Evolutionary conservation across 2,329 filamentous ascomycete species (phyloP), one percentile per base, ranked within the genome.

Genomic region (Fusarium sp.): DNA sequence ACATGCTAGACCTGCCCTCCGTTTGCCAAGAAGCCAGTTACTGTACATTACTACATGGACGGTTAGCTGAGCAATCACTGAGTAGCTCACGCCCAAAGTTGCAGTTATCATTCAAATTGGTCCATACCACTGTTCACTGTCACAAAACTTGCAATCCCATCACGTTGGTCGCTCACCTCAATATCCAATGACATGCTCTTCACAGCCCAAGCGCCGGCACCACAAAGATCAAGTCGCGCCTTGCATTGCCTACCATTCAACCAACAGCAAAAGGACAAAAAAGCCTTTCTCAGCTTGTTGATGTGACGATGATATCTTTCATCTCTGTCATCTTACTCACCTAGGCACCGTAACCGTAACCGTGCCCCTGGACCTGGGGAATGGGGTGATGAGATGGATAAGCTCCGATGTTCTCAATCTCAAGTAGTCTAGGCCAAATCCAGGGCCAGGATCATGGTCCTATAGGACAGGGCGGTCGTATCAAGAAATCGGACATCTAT

Each of bases 361-460:
- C 56, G 39, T 53, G 52, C 50, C 57, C 61, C 54, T 55, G 45
- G 53, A 27, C 48, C 57, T 68, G 60, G 60, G 57, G 50, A 53
- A 53, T 67, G 63, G 55, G 50, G 61, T 61, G 55, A 61, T 43
- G n/a, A n/a, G 61, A 45, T 64, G 38, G 53, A 63, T 56, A 41
- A 57, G 46, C 56, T 61, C 45, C 54, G 42, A 61, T 61, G 55
- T 46, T 64, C 49, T 61, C 52, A 41, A 60, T 64, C 61, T 52
- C 38, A 61, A 55, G 25, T 29, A 41, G 47, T 57, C 38, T 65
- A 58, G 63, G 53, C 44, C 51, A 14, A 39, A 45, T 41, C 38
- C 48, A 49, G 45, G 43, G 38, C 33, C 42, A 59, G 52, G 53
- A 49, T 51, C 65, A 57, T 55, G 52, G 58, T 67, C 29, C 38